phyloP scores from a whole-genome alignment of 2,329 filamentous ascomycete species.

The Leptodontidium sp. region DNA sequence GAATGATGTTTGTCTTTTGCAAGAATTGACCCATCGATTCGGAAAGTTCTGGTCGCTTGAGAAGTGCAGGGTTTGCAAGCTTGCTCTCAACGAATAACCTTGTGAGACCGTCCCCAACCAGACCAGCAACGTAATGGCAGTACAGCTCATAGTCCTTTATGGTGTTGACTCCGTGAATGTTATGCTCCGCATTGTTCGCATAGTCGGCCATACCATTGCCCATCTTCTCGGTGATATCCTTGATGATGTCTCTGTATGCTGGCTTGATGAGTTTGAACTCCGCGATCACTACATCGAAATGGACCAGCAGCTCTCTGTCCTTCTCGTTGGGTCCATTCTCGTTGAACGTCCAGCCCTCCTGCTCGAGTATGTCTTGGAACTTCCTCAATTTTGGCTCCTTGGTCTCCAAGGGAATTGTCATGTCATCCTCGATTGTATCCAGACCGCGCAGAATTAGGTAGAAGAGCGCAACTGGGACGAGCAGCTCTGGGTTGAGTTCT shows the following conservation, averaged over 20 bases:
- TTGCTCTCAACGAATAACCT: conserved; percentile 87
- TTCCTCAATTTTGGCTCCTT: conserved; percentile 88
- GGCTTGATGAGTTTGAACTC: conserved; percentile 91
- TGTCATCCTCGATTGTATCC: conserved; percentile 99
- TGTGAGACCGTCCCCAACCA: conserved; percentile 95
- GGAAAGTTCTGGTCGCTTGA: conserved; percentile 80
- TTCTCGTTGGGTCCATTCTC: conserved; percentile 92
- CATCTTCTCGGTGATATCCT: conserved; percentile 94
- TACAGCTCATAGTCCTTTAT: conserved; percentile 93
- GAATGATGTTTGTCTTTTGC: conserved; percentile 98
- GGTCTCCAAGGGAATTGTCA: conserved; percentile 81
- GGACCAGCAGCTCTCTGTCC: conserved; percentile 88
- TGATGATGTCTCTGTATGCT: conserved; percentile 84
- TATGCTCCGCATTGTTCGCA: conserved; percentile 81
- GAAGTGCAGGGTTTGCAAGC: conserved; percentile 84
- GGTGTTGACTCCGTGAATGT: conserved; percentile 81
- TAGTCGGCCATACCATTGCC: conserved; percentile 99
- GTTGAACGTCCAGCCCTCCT: conserved; percentile 90
- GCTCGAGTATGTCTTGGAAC: conserved; percentile 80
- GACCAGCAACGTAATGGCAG: conserved; percentile 97
- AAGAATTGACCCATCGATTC: conserved; percentile 98
- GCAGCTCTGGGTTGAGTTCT: conserved; percentile 92
- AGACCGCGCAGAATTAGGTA: conserved; percentile 91
- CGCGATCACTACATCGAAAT: conserved; percentile 86
- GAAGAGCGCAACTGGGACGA: conserved; percentile 89